phyloP scores from a whole-genome alignment of 2,329 filamentous ascomycete species.

The Fusarium illudens region DNA sequence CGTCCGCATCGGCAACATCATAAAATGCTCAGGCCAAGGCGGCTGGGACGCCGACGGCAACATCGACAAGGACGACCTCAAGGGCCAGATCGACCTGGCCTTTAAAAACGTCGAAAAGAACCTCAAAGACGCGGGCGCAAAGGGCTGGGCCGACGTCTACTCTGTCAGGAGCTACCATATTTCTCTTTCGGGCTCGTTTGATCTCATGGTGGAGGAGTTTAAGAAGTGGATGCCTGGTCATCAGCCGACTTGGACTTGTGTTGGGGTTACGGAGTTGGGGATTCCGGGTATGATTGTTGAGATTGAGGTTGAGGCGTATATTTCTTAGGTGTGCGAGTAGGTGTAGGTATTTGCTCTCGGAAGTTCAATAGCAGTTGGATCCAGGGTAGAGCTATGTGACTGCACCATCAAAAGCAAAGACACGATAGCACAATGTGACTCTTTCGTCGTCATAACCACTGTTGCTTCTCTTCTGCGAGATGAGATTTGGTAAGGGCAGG shows the following conservation, averaged over 20 bases:
- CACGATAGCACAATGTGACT: no score
- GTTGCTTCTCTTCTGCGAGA: no score
- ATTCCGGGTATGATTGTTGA: slow-evolving; percentile 64
- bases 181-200: slow-evolving; percentile 50
- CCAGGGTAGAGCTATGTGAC: no score
- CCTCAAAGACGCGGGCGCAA: slow-evolving; percentile 61
- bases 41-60: slow-evolving; percentile 35
- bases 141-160: slow-evolving; percentile 65
- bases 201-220: slow-evolving; percentile 57
- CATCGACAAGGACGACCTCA: slow-evolving; percentile 47
- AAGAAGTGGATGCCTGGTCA: slow-evolving; percentile 61
- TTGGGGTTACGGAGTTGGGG: slow-evolving; percentile 59
- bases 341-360: not conserved
- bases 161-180: slow-evolving; percentile 57
- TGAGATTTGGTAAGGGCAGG: no score
- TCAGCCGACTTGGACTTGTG: slow-evolving; percentile 61
- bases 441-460: no score
- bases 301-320: slow-evolving; percentile 62
- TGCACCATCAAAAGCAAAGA: no score
- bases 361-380: not conserved
- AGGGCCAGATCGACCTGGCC: slow-evolving; percentile 59
- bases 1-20: slow-evolving; percentile 29
- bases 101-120: slow-evolving; percentile 65
- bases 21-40: slow-evolving; percentile 38
- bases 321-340: not conserved